Evolutionary conservation across 2,329 filamentous ascomycete genomes (phyloP).

Genomic region (Scorias spongiosa): DNA sequence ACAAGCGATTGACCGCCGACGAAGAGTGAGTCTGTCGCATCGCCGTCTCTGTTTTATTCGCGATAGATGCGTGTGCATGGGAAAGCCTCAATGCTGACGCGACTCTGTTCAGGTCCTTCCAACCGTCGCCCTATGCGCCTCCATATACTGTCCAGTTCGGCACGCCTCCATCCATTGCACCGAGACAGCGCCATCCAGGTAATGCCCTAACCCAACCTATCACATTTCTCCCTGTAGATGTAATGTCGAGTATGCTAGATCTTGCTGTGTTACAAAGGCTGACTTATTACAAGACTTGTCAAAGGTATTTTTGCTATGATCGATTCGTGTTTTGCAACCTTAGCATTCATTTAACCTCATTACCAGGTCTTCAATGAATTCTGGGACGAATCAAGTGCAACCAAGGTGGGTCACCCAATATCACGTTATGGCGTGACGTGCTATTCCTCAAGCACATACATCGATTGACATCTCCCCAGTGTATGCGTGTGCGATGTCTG

Average conservation of each 20-base stretch:
- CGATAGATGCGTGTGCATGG: too few species aligned
- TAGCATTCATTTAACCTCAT: too few species aligned
- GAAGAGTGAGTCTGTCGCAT: not conserved
- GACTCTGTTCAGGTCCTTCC: not conserved
- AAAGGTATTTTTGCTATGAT: too few species aligned
- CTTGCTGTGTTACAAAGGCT: too few species aligned
- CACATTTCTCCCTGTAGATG: too few species aligned
- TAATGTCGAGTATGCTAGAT: too few species aligned
- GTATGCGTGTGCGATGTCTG: conserved; percentile 33
- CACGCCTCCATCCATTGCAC: not conserved
- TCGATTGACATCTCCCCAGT: conserved; percentile 14
- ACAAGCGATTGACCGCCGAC: conserved; percentile 8
- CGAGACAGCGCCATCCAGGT: not conserved
- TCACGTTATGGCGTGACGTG: too few species aligned
- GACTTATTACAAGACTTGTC: too few species aligned
- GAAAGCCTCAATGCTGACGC: not conserved
- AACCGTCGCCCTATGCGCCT: not conserved
- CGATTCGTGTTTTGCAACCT: too few species aligned
- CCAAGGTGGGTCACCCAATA: conserved; percentile 11
- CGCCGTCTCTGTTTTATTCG: too few species aligned
- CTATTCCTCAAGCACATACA: not conserved
- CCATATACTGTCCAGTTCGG: not conserved
- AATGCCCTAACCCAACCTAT: not conserved
- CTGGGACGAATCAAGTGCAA: conserved; percentile 14
- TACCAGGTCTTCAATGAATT: conserved; percentile 16